Evolutionary conservation across 2,329 filamentous ascomycete species (phyloP), one percentile per base, ranked within the genome.

Genomic region (Neofusicoccum ribis): DNA sequence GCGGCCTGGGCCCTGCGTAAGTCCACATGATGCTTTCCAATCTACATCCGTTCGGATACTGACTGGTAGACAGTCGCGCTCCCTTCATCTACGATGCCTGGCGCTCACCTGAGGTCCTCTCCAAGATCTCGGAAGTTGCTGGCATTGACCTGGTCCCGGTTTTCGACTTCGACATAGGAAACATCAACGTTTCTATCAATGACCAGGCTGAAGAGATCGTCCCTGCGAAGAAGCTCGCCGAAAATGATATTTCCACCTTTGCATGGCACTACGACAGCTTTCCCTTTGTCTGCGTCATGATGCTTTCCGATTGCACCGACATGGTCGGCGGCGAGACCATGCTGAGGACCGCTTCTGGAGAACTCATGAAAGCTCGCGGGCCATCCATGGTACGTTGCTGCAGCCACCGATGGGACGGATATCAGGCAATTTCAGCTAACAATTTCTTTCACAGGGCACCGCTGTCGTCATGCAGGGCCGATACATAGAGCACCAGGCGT

Each of bases 241-340:
- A 17, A 6, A 37, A 65, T 14, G 23, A 49, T 36, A 2, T 15
- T 15, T 17, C 27, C 47, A 76, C 68, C 15, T 51, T 52, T 2
- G 61, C 77, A 58, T 85, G 83, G 83, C 82, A 85, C 71, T 78
- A 78, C 69, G 83, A 85, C 68, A 80, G 78, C 56, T 82, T 82
- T 68, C 82, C 83, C 1, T 84, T 83, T 65, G 82, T 84, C 27
- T 84, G 82, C 68, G 82, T 84, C 27, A 72, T 82, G 3, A 85
- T 84, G 83, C 76, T 84, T 67, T 81, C 78, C 39, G 82, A 84
- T 67, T 78, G 79, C 34, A 76, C 76, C 31, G 71, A 74, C 50
- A 85, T 84, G 83, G 70, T 78, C 39, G 83, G 82, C 36, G 83
- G 82, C 60, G 88, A 86, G 68, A 91, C 85, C 11, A 88, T 85